Evolutionary conservation across 305 asterid genomes (phyloP), one percentile per base, ranked within the genome.

Genomic region (Fraxinus platypoda): DNA sequence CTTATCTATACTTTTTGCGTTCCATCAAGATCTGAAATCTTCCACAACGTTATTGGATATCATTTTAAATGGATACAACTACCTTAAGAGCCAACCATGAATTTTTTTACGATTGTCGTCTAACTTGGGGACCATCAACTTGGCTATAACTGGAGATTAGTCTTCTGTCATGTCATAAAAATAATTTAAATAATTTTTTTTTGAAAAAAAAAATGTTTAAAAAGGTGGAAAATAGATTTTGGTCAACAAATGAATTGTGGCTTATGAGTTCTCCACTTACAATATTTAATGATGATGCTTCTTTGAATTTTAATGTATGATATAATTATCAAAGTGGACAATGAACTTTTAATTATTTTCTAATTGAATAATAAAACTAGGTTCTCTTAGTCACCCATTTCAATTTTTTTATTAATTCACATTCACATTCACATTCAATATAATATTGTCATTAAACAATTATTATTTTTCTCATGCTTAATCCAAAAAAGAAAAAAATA

Each of bases 181-280:
- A 17, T 23, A 49, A 3, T 15, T 49, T 49, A 54, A n/a, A 49
- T 49, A 49, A 38, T 37, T 8, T 37, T 37, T 13, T 13, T 17
- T 15, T 49, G 4, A 54, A 6, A 57, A 8, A 64, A 54, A 62
- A 38, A 8, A 1, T 38, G 8, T 17, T 52, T 3, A 66, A 25
- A 52, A 52, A 52, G 8, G 23, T 3, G 0, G 33, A 1, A 66
- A 26, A 66, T 66, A 3, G 77, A 74, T 28, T 25, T 46, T 82
- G 80, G 88, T 81, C 84, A 86, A 86, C 81, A 88, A 83, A 78
- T 74, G 83, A 89, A 87, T 84, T 82, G 93, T 91, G 92, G 89
- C 84, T 81, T 81, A 43, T 84, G 88, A 86, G 85, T 76, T 83
- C 83, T 88, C 92, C 94, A 91, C 94, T 90, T 73, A 83, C 81